Evolutionary conservation across 2,329 filamentous ascomycete genomes (phyloP).

Genomic region (Lecanosticta acicola): DNA sequence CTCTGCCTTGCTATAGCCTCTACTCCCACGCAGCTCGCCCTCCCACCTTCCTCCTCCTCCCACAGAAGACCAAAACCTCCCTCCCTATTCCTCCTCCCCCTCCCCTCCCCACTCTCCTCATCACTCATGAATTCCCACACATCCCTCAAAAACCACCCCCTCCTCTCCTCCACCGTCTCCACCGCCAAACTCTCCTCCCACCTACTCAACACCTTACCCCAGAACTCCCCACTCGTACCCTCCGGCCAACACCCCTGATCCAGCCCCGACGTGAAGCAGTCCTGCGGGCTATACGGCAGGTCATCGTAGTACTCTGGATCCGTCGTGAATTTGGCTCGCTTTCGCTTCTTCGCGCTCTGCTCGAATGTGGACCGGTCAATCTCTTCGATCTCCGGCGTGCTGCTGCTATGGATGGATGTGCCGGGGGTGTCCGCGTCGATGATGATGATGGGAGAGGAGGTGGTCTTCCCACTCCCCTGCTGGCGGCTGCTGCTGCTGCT

Average conservation of each 20-base stretch:
- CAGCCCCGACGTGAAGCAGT: conserved; percentile 2
- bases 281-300: conserved; percentile 4
- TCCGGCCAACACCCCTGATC: conserved; percentile 1
- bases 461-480: not conserved
- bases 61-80: too few species aligned
- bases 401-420: not conserved
- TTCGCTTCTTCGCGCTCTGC: not conserved
- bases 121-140: not conserved
- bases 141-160: conserved; percentile 1
- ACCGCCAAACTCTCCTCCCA: conserved; percentile 1
- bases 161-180: conserved; percentile 7
- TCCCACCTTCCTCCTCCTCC: too few species aligned
- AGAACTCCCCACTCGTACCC: conserved; percentile 2
- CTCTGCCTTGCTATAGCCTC: too few species aligned
- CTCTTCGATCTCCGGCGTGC: not conserved
- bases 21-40: too few species aligned
- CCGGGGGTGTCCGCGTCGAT: not conserved
- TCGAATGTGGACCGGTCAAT: not conserved
- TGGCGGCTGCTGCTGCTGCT: too few species aligned
- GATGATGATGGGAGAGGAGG: not conserved
- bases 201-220: conserved; percentile 3
- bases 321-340: not conserved
- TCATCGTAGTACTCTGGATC: conserved; percentile 2
- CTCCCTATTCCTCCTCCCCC: not conserved
- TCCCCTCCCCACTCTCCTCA: not conserved